Percentiles rank a stretch among this genome's conserved stretches.
Conservation (phyloP, 352 stramenopile species). For the Pythium aristosporum region DNA sequence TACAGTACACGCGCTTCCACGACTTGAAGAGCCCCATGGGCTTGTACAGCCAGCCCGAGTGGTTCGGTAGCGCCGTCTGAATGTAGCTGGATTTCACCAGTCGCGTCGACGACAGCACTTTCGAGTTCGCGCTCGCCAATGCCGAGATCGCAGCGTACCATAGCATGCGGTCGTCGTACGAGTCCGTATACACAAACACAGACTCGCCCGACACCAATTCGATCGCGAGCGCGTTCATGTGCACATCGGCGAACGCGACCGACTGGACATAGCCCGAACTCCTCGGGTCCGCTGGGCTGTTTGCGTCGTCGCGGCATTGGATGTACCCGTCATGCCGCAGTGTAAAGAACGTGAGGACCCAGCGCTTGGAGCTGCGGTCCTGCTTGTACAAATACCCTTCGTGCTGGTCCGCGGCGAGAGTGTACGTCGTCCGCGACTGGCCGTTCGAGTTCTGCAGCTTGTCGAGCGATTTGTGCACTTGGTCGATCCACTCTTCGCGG, state of each 20-base stretch:
- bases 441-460: constrained; percentile 45
- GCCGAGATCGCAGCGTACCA: constrained; percentile 79
- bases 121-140: constrained; percentile 48
- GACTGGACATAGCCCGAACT: constrained; percentile 66
- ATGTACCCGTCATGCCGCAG: constrained; percentile 72
- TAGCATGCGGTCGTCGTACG: constrained; percentile 81
- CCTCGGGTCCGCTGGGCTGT: constrained; percentile 39
- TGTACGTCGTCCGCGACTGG: constrained; percentile 74
- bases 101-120: constrained; percentile 34
- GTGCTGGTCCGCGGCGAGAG: constrained; percentile 58
- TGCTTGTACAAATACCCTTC: constrained; percentile 71
- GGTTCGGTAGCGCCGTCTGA: constrained; percentile 66
- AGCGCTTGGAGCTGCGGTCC: constrained; percentile 49
- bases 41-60: constrained; percentile 81
- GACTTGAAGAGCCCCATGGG: constrained; percentile 75
- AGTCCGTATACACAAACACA: constrained; percentile 75
- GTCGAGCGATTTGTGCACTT: constrained; percentile 56
- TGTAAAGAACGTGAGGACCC: constrained; percentile 62
- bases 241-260: constrained; percentile 68
- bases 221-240: constrained; percentile 70
- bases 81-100: constrained; percentile 77
- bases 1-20: constrained; percentile 83
- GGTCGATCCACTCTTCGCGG: constrained; percentile 48
- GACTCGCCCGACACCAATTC: constrained; percentile 58
- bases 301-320: constrained; percentile 57